Evolutionary conservation across 306 rosid genomes (phyloP), one percentile per base, ranked within the genome.

Genomic region (Acacia confusa): DNA sequence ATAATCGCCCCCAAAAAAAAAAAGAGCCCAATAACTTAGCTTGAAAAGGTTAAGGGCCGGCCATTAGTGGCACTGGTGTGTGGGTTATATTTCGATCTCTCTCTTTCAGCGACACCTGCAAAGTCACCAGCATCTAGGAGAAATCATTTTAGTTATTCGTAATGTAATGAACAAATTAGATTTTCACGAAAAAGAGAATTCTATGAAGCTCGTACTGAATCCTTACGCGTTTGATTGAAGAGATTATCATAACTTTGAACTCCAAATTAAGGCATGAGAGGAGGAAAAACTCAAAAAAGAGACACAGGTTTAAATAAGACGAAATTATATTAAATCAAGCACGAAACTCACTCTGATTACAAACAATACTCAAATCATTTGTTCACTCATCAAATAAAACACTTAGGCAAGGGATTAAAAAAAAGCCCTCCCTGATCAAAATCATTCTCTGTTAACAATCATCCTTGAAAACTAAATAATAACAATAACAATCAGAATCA

Each of bases 361-460:
- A 68, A 11, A 63, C 12, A 77, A n/a, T 65, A 36, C 9, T 65
- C 30, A 10, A 34, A 70, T 66, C 74, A 76, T 57, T 75, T 19
- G 7, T 38, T 65, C 48, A 60, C 64, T 14, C 60, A 71, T 24
- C 22, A 82, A 60, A 67, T 24, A 14, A 82, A 66, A 86, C 76
- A 76, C 58, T 48, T 16, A 24, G 61, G 44, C 9, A 70, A 82
- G 82, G 85, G 79, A 80, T 13, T 2, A 9, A 50, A 30, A 79
- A 74, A 82, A 48, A 20, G 24, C 11, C 25, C 68, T 58, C 82
- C 71, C 60, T 72, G 0, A 1, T 38, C 58, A 10, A 40, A 41
- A 74, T 28, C 52, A 71, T 80, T 74, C 57, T 44, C 61, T 63
- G 4, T 70, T 4, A 14, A 70, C 78, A 74, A 55, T 14, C 60